These are phyloP conservation scores for Macrophomina phaseolina DNA, from an alignment of 2,329 filamentous ascomycete species.

Conservation along the genomic window DNA sequence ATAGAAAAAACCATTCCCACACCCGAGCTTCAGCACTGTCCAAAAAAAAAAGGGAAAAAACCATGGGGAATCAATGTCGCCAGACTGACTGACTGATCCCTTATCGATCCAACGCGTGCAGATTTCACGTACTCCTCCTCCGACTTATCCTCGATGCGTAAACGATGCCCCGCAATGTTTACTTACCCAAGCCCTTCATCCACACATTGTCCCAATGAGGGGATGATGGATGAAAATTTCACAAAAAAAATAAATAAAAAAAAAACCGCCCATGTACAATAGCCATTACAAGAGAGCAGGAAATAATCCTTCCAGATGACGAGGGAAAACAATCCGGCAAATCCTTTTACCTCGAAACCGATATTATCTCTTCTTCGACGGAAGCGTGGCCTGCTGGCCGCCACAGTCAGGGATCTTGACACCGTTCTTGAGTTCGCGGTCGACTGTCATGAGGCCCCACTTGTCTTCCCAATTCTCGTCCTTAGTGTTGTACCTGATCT, in stretches of 20 bases:
- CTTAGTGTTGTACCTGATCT: constrained; percentile 71
- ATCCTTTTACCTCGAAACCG: no score
- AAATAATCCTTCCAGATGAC: neutral
- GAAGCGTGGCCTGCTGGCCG: constrained; percentile 33
- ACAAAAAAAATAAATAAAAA: no score
- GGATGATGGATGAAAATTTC: neutral
- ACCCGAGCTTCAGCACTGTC: no score
- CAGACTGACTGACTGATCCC: no score
- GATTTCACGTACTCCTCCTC: no score
- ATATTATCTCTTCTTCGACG: constrained; percentile 6
- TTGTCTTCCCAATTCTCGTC: constrained; percentile 83
- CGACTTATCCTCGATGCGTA: neutral
- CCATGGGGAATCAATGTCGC: no score
- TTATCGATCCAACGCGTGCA: no score
- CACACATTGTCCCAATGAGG: no score
- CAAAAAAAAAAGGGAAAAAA: no score
- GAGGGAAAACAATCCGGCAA: neutral
- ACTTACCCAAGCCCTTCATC: neutral
- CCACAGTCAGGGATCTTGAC: constrained; percentile 85
- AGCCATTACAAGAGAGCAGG: neutral
- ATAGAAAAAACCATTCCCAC: no score
- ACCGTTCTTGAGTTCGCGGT: constrained; percentile 82
- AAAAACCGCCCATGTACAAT: neutral
- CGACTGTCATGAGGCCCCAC: constrained; percentile 89
- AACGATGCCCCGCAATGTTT: constrained; percentile 6